Conservation (phyloP, 805 yeast genomes). For the Ogataea neopini region DNA sequence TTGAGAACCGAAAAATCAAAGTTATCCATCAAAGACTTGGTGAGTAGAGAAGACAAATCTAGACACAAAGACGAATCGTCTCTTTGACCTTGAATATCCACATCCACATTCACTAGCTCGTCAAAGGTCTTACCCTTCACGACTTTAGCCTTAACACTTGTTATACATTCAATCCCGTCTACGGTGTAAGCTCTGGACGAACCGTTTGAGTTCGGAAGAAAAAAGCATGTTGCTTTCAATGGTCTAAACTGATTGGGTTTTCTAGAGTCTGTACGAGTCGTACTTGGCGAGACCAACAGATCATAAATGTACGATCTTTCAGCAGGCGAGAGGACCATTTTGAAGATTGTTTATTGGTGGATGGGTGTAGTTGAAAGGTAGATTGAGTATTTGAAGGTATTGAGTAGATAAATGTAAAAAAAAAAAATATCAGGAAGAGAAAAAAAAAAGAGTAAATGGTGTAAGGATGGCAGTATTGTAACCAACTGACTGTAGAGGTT, state of each 20-base stretch:
- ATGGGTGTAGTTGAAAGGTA: background rate
- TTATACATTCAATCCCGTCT: conserved; percentile 93
- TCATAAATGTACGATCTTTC: conserved; percentile 76
- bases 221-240: conserved; percentile 75
- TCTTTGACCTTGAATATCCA: conserved; percentile 77
- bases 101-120: conserved; percentile 68
- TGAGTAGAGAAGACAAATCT: conserved; percentile 62
- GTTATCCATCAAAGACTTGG: conserved; percentile 51
- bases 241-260: conserved; percentile 76
- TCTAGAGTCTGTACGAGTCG: conserved; percentile 81
- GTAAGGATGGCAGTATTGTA: too few relatives aligned
- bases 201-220: conserved; percentile 88
- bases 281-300: conserved; percentile 64
- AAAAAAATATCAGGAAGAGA: too few relatives aligned
- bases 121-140: conserved; percentile 43
- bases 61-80: conserved; percentile 74
- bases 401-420: background rate
- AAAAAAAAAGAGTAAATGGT: too few relatives aligned
- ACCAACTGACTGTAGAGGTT: too few relatives aligned
- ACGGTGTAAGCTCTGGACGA: conserved; percentile 82
- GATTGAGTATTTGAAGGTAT: background rate
- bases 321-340: conserved; percentile 71
- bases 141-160: conserved; percentile 86
- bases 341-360: background rate
- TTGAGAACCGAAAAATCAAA: conserved; percentile 53